Percentiles rank a stretch among this genome's conserved stretches.
Conservation (phyloP, 345 rosid species). For the Ceriops zippeliana region DNA sequence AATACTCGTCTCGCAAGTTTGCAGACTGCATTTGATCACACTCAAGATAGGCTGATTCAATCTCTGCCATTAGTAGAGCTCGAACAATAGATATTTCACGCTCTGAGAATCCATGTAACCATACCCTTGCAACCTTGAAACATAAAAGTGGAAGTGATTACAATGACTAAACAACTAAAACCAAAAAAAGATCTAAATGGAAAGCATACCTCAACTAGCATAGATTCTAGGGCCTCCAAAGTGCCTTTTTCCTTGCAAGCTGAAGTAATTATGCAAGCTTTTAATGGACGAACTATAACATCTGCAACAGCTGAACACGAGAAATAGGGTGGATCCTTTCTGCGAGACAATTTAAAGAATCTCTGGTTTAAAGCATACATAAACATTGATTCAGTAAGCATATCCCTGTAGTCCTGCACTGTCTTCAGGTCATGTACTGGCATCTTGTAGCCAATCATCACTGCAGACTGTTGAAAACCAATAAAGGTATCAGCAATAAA, state of each 20-base stretch:
- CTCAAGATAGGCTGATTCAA: conserved; percentile 93
- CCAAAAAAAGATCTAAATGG: conserved; percentile 9
- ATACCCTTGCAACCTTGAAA: conserved; percentile 83
- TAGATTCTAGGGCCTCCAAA: conserved; percentile 72
- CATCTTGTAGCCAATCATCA: conserved; percentile 85
- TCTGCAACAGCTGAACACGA: conserved; percentile 87
- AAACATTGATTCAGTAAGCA: conserved; percentile 83
- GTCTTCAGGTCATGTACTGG: conserved; percentile 62
- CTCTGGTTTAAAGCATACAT: conserved; percentile 78
- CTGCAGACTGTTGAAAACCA: conserved; percentile 66
- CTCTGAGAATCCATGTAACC: conserved; percentile 89
- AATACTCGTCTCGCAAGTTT: conserved; percentile 77
- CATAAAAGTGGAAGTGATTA: conserved; percentile 18
- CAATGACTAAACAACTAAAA: background rate
- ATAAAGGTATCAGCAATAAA: conserved; percentile 20
- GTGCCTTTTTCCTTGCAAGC: conserved; percentile 83
- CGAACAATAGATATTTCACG: conserved; percentile 79
- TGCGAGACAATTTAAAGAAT: conserved; percentile 74
- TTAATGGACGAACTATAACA: conserved; percentile 64
- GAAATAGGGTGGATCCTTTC: conserved; percentile 78
- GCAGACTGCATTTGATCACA: conserved; percentile 93
- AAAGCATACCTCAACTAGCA: conserved; percentile 70
- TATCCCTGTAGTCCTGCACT: conserved; percentile 67
- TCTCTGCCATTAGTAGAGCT: conserved; percentile 77
- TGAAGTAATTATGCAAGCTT: conserved; percentile 77